phyloP scores from a whole-genome alignment of 768 basidiomycete species.

The Pulveroboletus sp. region DNA sequence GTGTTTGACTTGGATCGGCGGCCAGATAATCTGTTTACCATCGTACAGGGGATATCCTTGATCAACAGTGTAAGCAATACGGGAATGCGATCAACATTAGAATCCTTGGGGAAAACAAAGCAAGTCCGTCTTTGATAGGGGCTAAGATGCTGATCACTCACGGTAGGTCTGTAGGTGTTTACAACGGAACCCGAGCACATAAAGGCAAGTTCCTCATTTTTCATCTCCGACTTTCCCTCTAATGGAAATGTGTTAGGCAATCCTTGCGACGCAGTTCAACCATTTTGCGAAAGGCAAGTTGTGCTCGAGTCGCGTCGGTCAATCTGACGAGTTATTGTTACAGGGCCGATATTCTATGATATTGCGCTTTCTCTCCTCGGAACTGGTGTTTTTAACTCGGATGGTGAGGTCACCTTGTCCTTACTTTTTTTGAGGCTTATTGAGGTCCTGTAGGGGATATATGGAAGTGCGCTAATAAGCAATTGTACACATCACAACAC shows the following conservation, averaged over 20 bases:
- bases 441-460: slow-evolving; percentile 37
- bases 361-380: slow-evolving; percentile 39
- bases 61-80: slow-evolving; percentile 19
- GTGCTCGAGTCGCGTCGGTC: slow-evolving; percentile 6
- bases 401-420: slow-evolving; percentile 32
- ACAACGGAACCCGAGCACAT: slow-evolving; percentile 47
- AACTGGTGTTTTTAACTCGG: slow-evolving; percentile 53
- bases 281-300: slow-evolving; percentile 38
- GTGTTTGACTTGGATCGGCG: slow-evolving; percentile 1
- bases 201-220: slow-evolving; percentile 25
- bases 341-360: slow-evolving; percentile 14
- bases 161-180: slow-evolving; percentile 30
- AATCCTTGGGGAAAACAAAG: slow-evolving; percentile 38
- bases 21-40: neutral
- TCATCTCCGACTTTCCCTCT: neutral
- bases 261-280: slow-evolving; percentile 43
- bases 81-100: slow-evolving; percentile 32
- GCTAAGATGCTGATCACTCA: neutral
- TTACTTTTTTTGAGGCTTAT: neutral
- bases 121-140: slow-evolving; percentile 16
- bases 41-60: slow-evolving; percentile 27
- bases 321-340: slow-evolving; percentile 16
- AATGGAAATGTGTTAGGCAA: slow-evolving; percentile 24
- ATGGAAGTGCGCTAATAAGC: slow-evolving; percentile 46
- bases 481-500: neutral